A percentile compares a stretch with the other conserved stretches of the same genome.
phyloP scores from a whole-genome alignment of 164 flowering plant genomes.

The Dillenia suffruticosa region DNA sequence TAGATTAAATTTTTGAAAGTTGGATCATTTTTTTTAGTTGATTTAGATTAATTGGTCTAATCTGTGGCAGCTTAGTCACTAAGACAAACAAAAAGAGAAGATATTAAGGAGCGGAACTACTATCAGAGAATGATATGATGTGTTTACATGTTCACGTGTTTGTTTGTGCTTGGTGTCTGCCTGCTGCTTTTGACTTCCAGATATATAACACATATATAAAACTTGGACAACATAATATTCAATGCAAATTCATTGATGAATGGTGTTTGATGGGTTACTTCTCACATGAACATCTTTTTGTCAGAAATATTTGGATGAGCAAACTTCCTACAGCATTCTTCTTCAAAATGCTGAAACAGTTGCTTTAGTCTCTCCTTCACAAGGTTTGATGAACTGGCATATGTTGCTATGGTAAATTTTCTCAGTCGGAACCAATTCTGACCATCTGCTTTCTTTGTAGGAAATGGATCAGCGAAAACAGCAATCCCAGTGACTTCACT shows the following conservation, averaged over 20 bases:
- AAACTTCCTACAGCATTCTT: constrained; percentile 54
- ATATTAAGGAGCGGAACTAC: too few species aligned
- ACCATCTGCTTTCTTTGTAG: constrained; percentile 19
- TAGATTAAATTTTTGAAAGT: too few species aligned
- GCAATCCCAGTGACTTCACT: constrained; percentile 80
- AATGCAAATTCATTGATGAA: too few species aligned
- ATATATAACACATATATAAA: not conserved
- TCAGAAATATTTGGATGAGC: constrained; percentile 42
- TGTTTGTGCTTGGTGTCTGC: too few species aligned
- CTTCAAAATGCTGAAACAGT: constrained; percentile 95
- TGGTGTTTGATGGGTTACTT: not conserved
- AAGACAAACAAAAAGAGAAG: too few species aligned
- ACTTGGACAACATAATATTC: not conserved
- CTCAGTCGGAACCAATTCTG: constrained; percentile 1
- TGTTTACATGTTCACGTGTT: too few species aligned
- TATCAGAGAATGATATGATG: too few species aligned
- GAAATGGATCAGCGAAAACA: constrained; percentile 26
- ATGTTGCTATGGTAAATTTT: not conserved
- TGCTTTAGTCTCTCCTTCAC: constrained; percentile 47
- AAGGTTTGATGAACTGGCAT: constrained; percentile 32
- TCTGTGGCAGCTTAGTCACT: too few species aligned
- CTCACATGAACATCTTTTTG: not conserved
- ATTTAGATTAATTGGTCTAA: too few species aligned
- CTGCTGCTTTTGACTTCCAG: too few species aligned
- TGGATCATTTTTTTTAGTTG: too few species aligned